Conservation (phyloP, 1,139 yeast genomes). For the Sugiyamaella novakii region DNA sequence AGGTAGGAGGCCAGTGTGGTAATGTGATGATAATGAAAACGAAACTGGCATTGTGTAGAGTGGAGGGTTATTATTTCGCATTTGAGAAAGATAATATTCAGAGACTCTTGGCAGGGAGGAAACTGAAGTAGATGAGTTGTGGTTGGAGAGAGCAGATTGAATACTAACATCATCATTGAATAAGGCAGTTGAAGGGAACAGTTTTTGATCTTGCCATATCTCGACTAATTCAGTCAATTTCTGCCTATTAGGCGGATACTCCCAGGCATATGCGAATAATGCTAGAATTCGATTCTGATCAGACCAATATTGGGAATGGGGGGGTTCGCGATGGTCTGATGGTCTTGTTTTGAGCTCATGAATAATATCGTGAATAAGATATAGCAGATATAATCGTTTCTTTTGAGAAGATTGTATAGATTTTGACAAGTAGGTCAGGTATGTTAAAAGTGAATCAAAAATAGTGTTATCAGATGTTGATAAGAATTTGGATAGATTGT, state of each 20-base stretch:
- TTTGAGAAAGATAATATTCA: neutral
- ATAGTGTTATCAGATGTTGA: conserved; percentile 6
- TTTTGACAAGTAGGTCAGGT: conserved; percentile 20
- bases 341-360: conserved; percentile 10
- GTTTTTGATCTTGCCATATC: conserved; percentile 24
- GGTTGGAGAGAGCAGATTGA: neutral
- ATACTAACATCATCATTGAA: conserved; percentile 13
- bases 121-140: neutral
- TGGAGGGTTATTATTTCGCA: conserved; percentile 1
- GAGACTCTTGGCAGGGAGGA: conserved; percentile 1
- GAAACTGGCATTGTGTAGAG: conserved; percentile 9
- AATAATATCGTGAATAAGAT: conserved; percentile 21
- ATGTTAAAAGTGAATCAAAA: conserved; percentile 19
- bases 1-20: conserved; percentile 11
- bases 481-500: neutral
- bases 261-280: conserved; percentile 22
- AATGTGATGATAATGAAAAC: conserved; percentile 9
- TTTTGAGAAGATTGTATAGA: conserved; percentile 15
- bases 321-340: neutral
- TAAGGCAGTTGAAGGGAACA: conserved; percentile 3
- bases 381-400: conserved; percentile 24
- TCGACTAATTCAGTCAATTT: conserved; percentile 22
- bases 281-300: neutral
- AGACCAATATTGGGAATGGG: too few species aligned
- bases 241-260: conserved; percentile 6